Base-by-base conservation (phyloP, 2,329 filamentous ascomycete genomes). In the Venturia pyrina region DNA sequence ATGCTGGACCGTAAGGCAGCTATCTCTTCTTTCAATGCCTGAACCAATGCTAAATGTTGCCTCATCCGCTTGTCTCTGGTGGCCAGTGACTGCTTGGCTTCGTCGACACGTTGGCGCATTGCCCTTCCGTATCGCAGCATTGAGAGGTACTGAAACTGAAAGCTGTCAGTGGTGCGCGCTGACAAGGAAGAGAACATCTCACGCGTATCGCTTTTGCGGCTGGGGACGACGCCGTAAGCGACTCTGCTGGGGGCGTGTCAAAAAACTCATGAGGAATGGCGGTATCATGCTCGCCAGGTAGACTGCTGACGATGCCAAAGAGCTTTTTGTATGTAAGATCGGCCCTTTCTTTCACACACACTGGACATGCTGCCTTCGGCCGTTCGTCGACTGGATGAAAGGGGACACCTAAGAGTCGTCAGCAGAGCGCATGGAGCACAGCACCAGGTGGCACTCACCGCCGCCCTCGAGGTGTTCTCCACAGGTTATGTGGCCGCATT, bases 401-500 rank as follows among this genome's bases (percentile, higher is more conserved):
- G 1, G 79, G 76, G 11, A 76, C 77, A 17, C 75, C 81, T 82
- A 61, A 32, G n/a, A 46, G 17, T 34, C 13, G 13, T 21, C 34
- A 69, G 8, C 37, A 17, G 43, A 19, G 17, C 17, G 37, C 28
- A 48, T 56, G 43, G 44, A 40, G 44, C 53, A 24, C 65, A 7
- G 19, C 53, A 66, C 34, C 63, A 37, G 19, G 32, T 57, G 7
- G 60, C 46, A 72, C 76, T 70, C 68, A 82, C 81, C 81, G 62
- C 80, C 80, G 46, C 77, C 78, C 61, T 79, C 76, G 3, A 83
- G 70, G 70, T 83, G 81, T 67, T 77, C 77, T 64, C 72, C 74
- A 68, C 81, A 83, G 41, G 77, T 76, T 32, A 82, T 74, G 71
- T 83, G 81, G 50, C 77, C 77, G 70, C 81, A 83, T 59, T 74